These are phyloP conservation scores for Jatropha podagrica DNA, from an alignment of 441 rosid genomes.

Conservation along the genomic window DNA sequence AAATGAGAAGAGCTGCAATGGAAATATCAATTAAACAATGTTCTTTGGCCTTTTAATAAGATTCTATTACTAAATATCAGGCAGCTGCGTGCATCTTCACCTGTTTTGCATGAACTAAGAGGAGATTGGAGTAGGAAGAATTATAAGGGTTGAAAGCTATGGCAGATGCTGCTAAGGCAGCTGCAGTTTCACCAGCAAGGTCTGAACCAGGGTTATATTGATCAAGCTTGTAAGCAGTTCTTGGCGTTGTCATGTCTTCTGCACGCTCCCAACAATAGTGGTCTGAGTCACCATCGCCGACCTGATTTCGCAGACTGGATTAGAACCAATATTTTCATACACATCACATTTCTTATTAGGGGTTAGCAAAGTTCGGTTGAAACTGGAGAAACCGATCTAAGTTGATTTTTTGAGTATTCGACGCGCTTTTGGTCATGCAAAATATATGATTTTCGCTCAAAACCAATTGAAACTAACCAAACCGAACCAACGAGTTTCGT, in stretches of 20 bases:
- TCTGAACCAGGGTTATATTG: slow-evolving; percentile 76
- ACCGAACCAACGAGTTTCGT: too few relatives aligned
- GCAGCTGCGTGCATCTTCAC: slow-evolving; percentile 23
- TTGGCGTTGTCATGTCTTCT: slow-evolving; percentile 88
- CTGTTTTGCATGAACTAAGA: slow-evolving; percentile 75
- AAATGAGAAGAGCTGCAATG: slow-evolving; percentile 65
- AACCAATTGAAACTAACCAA: too few relatives aligned
- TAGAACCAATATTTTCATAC: neutral
- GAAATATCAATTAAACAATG: neutral
- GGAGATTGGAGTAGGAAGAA: slow-evolving; percentile 70
- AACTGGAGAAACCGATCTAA: too few relatives aligned
- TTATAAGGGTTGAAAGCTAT: slow-evolving; percentile 79
- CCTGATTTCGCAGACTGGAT: slow-evolving; percentile 29
- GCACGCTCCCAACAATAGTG: slow-evolving; percentile 91
- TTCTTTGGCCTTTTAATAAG: too few relatives aligned
- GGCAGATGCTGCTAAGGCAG: slow-evolving; percentile 81
- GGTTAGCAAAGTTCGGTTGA: too few relatives aligned
- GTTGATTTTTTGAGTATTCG: too few relatives aligned
- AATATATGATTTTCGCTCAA: too few relatives aligned
- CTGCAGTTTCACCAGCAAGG: slow-evolving; percentile 87
- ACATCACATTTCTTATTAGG: too few relatives aligned
- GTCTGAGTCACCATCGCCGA: slow-evolving; percentile 84
- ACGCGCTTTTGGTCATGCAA: too few relatives aligned
- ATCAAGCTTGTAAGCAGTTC: slow-evolving; percentile 74
- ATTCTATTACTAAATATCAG: too few relatives aligned